These are phyloP conservation scores for Phytophthora citricola DNA, from an alignment of 352 stramenopile species.

Conservation along the genomic window DNA sequence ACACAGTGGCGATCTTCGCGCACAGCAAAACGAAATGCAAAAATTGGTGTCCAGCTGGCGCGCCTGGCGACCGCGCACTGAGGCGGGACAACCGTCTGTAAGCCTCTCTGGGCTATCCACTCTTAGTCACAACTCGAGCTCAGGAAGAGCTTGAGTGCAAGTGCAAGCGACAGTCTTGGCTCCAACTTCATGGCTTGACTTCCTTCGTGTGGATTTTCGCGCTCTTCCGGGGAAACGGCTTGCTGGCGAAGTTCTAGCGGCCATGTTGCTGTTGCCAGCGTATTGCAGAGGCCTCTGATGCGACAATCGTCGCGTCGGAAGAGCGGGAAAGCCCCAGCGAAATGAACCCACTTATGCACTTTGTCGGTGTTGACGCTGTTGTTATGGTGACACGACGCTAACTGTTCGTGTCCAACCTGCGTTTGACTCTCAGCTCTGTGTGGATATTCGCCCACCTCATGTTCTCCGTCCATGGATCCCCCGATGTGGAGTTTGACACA, in stretches of 20 bases:
- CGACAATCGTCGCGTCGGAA: constrained; percentile 7
- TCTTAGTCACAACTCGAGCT: neutral
- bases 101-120: neutral
- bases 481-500: constrained; percentile 30
- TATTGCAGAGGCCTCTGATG: constrained; percentile 6
- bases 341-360: constrained; percentile 15
- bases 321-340: constrained; percentile 1
- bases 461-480: constrained; percentile 8
- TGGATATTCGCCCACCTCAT: constrained; percentile 25
- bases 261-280: neutral
- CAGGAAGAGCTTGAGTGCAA: neutral
- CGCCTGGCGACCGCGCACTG: constrained; percentile 3
- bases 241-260: neutral
- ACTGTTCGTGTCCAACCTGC: constrained; percentile 20
- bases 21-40: constrained; percentile 20
- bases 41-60: neutral
- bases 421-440: constrained; percentile 18
- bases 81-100: constrained; percentile 1
- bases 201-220: constrained; percentile 11
- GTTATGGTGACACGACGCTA: neutral
- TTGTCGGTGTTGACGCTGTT: constrained; percentile 1
- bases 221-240: neutral
- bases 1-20: constrained; percentile 9
- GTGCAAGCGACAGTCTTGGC: neutral
- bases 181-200: constrained; percentile 9